These are phyloP conservation scores for Penicillium paradoxum DNA, from an alignment of 495 filamentous ascomycete genomes.

Conservation along the genomic window DNA sequence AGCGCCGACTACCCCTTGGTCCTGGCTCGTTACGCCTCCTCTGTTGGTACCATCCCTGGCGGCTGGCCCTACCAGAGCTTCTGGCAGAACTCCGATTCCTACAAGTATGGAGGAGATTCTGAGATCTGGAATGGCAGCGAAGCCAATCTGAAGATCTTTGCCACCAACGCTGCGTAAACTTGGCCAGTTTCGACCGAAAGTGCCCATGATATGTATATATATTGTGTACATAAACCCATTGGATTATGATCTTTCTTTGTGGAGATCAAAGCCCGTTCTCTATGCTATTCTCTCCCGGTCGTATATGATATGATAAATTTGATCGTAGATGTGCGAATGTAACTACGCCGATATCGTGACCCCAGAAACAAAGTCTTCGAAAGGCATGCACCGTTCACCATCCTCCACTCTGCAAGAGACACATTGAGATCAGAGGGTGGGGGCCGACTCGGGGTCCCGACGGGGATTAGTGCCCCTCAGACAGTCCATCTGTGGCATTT, in stretches of 20 bases:
- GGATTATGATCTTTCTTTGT: neutral
- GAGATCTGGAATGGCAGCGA: constrained; percentile 27
- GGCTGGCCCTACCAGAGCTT: constrained; percentile 57
- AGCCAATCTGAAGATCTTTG: constrained; percentile 14
- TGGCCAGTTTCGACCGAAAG: neutral
- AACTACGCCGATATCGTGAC: no score
- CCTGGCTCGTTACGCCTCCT: constrained; percentile 49
- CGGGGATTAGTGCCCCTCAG: neutral
- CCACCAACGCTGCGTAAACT: constrained; percentile 5
- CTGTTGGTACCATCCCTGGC: constrained; percentile 49
- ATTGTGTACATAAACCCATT: neutral
- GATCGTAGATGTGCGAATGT: no score
- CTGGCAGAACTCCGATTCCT: constrained; percentile 47
- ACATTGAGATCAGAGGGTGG: no score
- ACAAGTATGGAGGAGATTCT: constrained; percentile 28
- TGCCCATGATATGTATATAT: neutral
- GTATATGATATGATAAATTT: no score
- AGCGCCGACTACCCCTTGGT: constrained; percentile 48
- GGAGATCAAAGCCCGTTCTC: neutral
- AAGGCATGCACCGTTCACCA: no score
- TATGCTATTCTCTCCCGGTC: no score
- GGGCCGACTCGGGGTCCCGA: neutral
- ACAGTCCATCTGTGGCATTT: no score
- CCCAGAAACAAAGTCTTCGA: no score
- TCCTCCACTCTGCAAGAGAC: no score